These are phyloP conservation scores for Piper longum DNA, from an alignment of 164 flowering plant genomes.

Conservation along the genomic window DNA sequence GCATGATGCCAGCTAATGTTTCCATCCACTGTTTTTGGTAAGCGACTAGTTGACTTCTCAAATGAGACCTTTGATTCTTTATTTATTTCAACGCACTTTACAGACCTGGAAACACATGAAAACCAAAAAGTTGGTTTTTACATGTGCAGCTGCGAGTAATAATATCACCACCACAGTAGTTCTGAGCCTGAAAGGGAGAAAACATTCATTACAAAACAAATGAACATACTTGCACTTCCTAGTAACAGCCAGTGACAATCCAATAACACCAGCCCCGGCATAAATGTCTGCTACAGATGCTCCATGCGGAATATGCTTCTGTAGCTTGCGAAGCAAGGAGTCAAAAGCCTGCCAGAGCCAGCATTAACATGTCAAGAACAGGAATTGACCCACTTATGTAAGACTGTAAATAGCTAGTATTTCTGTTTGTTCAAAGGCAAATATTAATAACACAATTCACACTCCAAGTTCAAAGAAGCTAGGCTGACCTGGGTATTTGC, in stretches of 20 bases:
- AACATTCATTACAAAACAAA: not conserved
- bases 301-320: slow-evolving; percentile 73
- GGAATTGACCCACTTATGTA: not conserved
- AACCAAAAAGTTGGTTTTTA: not conserved
- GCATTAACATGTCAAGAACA: not conserved
- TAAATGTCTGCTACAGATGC: slow-evolving; percentile 85
- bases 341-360: slow-evolving; percentile 69
- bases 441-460: not conserved
- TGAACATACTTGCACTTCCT: slow-evolving; percentile 75
- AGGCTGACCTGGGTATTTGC: slow-evolving; percentile 68
- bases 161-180: not conserved
- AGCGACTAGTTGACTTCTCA: slow-evolving; percentile 71
- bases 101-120: slow-evolving; percentile 38
- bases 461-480: not conserved
- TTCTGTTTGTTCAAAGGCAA: not conserved
- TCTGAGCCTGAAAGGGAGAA: slow-evolving; percentile 1
- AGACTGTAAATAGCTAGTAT: no score
- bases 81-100: slow-evolving; percentile 81
- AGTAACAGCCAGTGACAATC: slow-evolving; percentile 66
- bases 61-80: slow-evolving; percentile 84
- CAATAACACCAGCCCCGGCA: slow-evolving; percentile 97
- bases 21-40: slow-evolving; percentile 45
- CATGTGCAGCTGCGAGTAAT: not conserved
- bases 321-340: slow-evolving; percentile 67
- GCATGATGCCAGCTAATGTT: slow-evolving; percentile 92